Base-by-base conservation (phyloP, 768 basidiomycete species). In the Ramaria sp. region DNA sequence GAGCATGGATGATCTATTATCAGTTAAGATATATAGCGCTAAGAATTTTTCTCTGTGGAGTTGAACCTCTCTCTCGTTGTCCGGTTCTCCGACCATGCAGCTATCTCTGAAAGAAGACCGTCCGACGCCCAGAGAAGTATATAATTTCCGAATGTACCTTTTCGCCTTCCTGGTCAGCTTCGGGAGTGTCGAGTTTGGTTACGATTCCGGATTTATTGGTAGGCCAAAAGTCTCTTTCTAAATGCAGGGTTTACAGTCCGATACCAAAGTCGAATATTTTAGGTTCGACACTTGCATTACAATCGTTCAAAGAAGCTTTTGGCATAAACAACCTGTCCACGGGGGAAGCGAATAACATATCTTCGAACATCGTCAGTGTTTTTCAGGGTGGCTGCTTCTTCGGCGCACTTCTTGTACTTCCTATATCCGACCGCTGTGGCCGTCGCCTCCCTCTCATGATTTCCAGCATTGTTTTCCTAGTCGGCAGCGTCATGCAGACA, bases 301-400 rank as follows among this genome's bases (percentile, higher is more conserved):
- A 59, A 4, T 70, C 70, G 27, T 78, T 78, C 68, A 70, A 75
- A 58, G 48, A 57, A 20, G 74, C 72, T 42, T 79, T 78, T 48
- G 69, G 69, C 0, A 66, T 73, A 20, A 61, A 61, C 28, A 63
- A 57, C 3, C 67, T 69, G 61, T 61, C 65, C 2, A 57, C 67
- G 0, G 38, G 57, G 0, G 59, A 70, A 37, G 60, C 70, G 44
- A 64, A 69, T 24, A 51, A 63, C 24, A 65, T 71, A 44, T 70
- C 69, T 4, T 68, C 73, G 9, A 76, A 76, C 57, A 70, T 77
- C 34, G 73, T 76, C 16, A 73, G 74, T 8, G 61, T 68, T 9
- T 77, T 70, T 61, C 74, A 75, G 55, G 76, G 70, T 9, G 72
- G 73, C 36, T 66, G 66, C 58, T 69, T 77, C 64, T 72, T 71